Evolutionary conservation across 257 asterid genomes (phyloP).

Genomic region (Solanum gracilifrons): DNA sequence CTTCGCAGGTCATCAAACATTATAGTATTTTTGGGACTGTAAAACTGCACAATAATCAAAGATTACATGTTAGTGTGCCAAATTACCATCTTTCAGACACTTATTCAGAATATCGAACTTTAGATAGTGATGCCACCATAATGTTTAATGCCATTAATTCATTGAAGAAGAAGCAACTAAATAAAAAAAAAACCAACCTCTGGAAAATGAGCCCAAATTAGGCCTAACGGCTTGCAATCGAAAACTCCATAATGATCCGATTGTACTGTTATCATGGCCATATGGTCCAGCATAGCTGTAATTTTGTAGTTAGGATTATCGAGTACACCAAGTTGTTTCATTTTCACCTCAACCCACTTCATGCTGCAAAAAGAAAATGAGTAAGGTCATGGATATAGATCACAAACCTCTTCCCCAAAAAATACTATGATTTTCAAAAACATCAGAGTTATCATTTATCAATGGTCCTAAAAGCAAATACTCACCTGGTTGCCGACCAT

Average conservation of each 20-base stretch:
- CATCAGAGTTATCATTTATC: background rate
- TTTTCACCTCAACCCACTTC: conserved; percentile 93
- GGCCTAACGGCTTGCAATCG: conserved; percentile 90
- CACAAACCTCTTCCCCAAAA: background rate
- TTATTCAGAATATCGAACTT: background rate
- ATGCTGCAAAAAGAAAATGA: conserved; percentile 43
- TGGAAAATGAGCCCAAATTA: conserved; percentile 86
- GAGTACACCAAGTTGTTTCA: conserved; percentile 94
- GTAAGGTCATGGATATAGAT: background rate
- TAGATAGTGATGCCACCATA: background rate
- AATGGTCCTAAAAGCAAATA: background rate
- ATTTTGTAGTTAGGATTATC: conserved; percentile 70
- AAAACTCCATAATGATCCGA: conserved; percentile 76
- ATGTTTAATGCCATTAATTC: background rate
- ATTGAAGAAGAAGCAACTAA: background rate
- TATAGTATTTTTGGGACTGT: conserved; percentile 66
- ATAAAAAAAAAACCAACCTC: conserved; percentile 32
- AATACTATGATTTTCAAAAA: background rate
- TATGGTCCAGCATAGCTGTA: conserved; percentile 79
- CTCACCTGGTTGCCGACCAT: conserved; percentile 96
- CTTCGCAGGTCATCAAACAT: conserved; percentile 92
- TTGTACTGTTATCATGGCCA: conserved; percentile 87
- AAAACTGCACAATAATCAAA: conserved; percentile 41
- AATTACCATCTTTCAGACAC: background rate
- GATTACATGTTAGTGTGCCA: background rate